Conservation (phyloP, 148 eudicot genomes). For the Dysphania ambrosioides region DNA sequence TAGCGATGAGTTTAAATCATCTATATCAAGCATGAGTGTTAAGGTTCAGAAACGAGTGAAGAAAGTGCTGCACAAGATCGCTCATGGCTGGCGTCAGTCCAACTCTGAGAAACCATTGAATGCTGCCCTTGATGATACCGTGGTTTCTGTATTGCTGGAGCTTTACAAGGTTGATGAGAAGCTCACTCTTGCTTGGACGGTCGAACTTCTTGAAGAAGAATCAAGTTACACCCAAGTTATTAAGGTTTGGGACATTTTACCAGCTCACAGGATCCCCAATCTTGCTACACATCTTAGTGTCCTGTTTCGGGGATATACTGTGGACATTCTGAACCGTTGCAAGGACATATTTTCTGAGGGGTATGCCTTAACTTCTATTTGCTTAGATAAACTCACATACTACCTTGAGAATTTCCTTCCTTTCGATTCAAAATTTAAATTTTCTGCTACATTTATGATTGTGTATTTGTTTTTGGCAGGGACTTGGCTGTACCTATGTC, state of each 20-base stretch:
- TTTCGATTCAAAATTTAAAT: no score
- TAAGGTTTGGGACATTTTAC: conserved; percentile 37
- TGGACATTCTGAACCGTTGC: conserved; percentile 28
- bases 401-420: no score
- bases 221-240: conserved; percentile 35
- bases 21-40: conserved; percentile 22
- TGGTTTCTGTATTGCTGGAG: conserved; percentile 14
- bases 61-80: conserved; percentile 33
- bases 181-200: conserved; percentile 33
- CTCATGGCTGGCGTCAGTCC: conserved; percentile 36
- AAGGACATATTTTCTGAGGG: conserved; percentile 30
- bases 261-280: conserved; percentile 17
- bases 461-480: neutral
- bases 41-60: conserved; percentile 29
- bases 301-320: conserved; percentile 29
- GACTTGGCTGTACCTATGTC: conserved; percentile 19
- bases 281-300: conserved; percentile 23
- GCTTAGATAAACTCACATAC: neutral
- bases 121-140: neutral
- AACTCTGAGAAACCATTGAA: neutral
- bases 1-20: conserved; percentile 27
- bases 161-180: conserved; percentile 19
- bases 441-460: no score
- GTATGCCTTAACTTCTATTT: conserved; percentile 22
- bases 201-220: conserved; percentile 30